Conservation (phyloP, 1,139 yeast species). For the Meyerozyma sp. region DNA sequence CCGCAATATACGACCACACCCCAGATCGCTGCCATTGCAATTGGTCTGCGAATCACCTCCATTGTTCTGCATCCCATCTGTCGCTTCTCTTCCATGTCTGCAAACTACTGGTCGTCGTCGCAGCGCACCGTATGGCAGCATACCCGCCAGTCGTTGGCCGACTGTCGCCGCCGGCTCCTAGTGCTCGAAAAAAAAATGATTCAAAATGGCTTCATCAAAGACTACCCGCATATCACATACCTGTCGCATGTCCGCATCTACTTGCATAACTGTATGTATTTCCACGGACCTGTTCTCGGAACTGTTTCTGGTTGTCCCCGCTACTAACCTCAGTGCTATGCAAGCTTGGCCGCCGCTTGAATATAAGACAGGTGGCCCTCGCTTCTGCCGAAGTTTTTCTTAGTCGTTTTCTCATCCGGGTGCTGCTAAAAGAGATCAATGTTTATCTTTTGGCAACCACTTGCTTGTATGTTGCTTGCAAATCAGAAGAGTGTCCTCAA, state of each 20-base stretch:
- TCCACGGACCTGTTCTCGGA: too few relatives aligned
- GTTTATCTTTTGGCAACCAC: constrained; percentile 77
- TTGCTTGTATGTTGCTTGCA: constrained; percentile 84
- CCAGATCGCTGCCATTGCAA: too few relatives aligned
- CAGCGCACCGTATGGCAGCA: constrained; percentile 42
- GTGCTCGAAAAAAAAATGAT: constrained; percentile 41
- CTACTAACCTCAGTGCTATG: constrained; percentile 41
- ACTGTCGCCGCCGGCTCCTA: constrained; percentile 33
- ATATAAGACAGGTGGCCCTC: constrained; percentile 73
- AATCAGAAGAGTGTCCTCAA: constrained; percentile 92
- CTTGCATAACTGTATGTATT: constrained; percentile 49
- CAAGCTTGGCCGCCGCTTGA: constrained; percentile 72
- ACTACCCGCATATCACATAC: constrained; percentile 41
- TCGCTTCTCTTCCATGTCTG: constrained; percentile 28
- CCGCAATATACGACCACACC: too few relatives aligned
- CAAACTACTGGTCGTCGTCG: constrained; percentile 45
- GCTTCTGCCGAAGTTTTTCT: constrained; percentile 88
- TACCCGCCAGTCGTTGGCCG: constrained; percentile 34
- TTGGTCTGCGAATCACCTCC: too few relatives aligned
- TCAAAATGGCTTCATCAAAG: constrained; percentile 43
- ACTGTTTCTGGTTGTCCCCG: constrained; percentile 18
- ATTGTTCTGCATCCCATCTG: background rate
- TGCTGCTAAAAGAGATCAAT: constrained; percentile 75
- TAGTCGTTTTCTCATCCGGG: constrained; percentile 66
- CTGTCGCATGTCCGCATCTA: constrained; percentile 64